Conservation (phyloP, 345 rosid species). For the Limnanthes douglasii region DNA sequence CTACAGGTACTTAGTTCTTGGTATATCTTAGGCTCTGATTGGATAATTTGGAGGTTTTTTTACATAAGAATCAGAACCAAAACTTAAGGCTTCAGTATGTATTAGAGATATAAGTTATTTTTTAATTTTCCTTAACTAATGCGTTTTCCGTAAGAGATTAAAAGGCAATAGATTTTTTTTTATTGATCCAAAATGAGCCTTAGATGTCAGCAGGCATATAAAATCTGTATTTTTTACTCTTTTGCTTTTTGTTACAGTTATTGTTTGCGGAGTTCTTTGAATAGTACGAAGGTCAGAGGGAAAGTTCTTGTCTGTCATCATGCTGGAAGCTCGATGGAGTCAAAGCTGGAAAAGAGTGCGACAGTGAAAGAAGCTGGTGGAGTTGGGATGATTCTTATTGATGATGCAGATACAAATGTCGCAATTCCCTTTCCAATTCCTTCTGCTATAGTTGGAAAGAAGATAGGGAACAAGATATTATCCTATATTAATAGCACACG, state of each 20-base stretch:
- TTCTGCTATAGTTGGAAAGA: constrained; percentile 32
- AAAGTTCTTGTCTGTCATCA: constrained; percentile 41
- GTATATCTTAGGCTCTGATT: too few species aligned
- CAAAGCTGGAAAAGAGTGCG: constrained; percentile 31
- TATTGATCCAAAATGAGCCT: too few species aligned
- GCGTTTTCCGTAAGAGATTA: too few species aligned
- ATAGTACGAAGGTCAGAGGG: constrained; percentile 26
- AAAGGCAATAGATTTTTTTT: too few species aligned
- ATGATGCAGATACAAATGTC: constrained; percentile 26
- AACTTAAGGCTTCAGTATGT: too few species aligned
- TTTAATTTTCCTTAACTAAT: too few species aligned
- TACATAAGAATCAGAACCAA: too few species aligned
- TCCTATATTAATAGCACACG: constrained; percentile 24
- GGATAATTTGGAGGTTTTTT: too few species aligned
- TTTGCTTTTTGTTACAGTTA: constrained; percentile 19
- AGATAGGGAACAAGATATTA: constrained; percentile 23
- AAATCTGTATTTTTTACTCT: constrained; percentile 6
- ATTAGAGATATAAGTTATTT: too few species aligned
- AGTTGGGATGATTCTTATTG: constrained; percentile 40
- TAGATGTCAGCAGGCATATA: constrained; percentile 1
- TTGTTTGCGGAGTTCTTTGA: constrained; percentile 42
- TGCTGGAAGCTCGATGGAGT: constrained; percentile 33
- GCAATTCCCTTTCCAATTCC: constrained; percentile 40
- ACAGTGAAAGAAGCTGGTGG: constrained; percentile 47
- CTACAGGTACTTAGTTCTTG: constrained; percentile 34